Conservation (phyloP, 2,329 filamentous ascomycete genomes). For the Penicillium verrucosum region DNA sequence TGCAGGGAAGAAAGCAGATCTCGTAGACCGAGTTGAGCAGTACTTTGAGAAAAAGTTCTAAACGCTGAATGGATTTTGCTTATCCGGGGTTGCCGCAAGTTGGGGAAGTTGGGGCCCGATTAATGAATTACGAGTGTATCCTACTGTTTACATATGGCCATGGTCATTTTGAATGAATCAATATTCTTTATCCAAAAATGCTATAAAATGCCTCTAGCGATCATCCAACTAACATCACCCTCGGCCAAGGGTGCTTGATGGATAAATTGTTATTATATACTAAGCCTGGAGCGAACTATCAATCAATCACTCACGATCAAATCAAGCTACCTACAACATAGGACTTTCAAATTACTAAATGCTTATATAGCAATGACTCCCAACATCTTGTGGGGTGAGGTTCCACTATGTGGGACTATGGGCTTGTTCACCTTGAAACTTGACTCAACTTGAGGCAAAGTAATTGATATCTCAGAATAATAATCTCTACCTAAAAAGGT, state of each 20-base stretch:
- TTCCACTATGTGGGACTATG: not conserved
- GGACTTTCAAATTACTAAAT: not conserved
- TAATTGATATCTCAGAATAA: not conserved
- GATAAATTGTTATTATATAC: not conserved
- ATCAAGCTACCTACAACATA: not conserved
- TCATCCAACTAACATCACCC: not conserved
- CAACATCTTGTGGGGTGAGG: not conserved
- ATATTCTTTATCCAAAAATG: not conserved
- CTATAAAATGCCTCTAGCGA: not conserved
- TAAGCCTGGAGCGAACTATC: too few relatives aligned
- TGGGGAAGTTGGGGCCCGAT: not conserved
- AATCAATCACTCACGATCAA: not conserved
- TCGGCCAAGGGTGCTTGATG: not conserved
- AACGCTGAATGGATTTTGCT: not conserved
- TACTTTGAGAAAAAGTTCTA: constrained; percentile 45
- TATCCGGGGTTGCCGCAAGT: not conserved
- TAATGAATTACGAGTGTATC: constrained; percentile 4
- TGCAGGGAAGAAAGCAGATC: constrained; percentile 50
- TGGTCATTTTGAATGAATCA: not conserved
- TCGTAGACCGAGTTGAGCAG: constrained; percentile 50
- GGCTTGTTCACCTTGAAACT: too few relatives aligned
- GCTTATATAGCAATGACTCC: not conserved
- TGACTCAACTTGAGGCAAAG: not conserved
- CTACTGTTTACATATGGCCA: not conserved
- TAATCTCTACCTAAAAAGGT: not conserved